phyloP scores from a whole-genome alignment of 306 rosid genomes.

The Lathyrus tuberosus region DNA sequence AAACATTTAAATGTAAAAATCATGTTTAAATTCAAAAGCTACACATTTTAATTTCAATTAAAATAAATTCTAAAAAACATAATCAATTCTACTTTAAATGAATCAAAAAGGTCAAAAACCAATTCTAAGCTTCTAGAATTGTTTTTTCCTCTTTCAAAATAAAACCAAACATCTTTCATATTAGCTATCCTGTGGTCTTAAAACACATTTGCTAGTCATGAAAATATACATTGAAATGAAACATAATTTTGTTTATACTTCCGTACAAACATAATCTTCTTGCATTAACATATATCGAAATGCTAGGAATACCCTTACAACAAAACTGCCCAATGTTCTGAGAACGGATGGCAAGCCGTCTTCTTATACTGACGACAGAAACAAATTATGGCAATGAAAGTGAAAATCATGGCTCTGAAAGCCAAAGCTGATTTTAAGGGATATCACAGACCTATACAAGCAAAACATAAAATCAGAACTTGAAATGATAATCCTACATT shows the following conservation, averaged over 20 bases:
- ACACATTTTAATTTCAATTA: too few species aligned
- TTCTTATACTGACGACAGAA: conserved; percentile 9
- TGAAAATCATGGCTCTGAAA: conserved; percentile 33
- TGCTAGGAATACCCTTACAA: conserved; percentile 15
- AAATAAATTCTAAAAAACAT: too few species aligned
- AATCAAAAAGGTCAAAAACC: too few species aligned
- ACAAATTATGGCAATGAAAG: conserved; percentile 30
- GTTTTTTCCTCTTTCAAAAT: too few species aligned
- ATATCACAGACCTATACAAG: conserved; percentile 57
- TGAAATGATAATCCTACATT: conserved; percentile 8
- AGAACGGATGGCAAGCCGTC: conserved; percentile 31
- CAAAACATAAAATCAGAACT: conserved; percentile 50
- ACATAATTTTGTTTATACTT: neutral
- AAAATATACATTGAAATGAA: neutral
- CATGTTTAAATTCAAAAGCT: too few species aligned
- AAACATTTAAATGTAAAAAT: too few species aligned
- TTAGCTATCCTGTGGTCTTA: too few species aligned
- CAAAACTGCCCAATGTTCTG: conserved; percentile 13
- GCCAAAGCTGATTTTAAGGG: conserved; percentile 42
- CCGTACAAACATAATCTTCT: neutral
- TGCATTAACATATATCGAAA: conserved; percentile 10
- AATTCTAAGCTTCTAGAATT: too few species aligned
- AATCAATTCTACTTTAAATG: too few species aligned
- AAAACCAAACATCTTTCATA: too few species aligned
- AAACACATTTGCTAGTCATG: too few species aligned